Conservation (phyloP, 768 basidiomycete genomes). For the Lentinula lateritia region DNA sequence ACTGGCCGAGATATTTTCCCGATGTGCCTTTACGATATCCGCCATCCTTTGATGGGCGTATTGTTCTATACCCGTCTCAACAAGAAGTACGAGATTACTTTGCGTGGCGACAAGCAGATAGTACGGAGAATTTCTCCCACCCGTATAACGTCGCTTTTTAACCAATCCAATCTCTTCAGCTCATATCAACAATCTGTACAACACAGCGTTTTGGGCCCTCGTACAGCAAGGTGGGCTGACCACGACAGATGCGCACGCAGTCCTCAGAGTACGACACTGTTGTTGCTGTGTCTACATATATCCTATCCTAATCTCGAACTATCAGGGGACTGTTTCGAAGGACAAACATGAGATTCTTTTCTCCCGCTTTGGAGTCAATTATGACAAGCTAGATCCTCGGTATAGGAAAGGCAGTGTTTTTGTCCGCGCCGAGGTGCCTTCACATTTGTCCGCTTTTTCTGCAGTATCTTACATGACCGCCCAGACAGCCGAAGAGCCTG, state of each 20-base stretch:
- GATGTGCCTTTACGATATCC: conserved; percentile 69
- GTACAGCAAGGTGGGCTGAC: conserved; percentile 78
- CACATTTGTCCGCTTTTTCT: background rate
- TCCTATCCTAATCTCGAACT: background rate
- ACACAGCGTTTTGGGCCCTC: conserved; percentile 93
- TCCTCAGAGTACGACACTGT: conserved; percentile 52
- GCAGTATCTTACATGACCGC: conserved; percentile 9
- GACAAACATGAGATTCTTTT: conserved; percentile 92
- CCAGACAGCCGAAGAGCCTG: background rate
- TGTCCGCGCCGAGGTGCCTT: conserved; percentile 54
- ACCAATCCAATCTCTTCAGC: conserved; percentile 40
- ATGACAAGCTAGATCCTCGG: conserved; percentile 65
- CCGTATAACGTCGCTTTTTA: conserved; percentile 5
- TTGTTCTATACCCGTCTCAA: conserved; percentile 72
- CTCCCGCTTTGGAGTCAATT: conserved; percentile 79
- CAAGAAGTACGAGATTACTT: conserved; percentile 87
- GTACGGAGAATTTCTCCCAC: conserved; percentile 40
- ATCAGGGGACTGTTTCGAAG: conserved; percentile 81
- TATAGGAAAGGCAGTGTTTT: conserved; percentile 86
- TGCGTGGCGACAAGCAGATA: conserved; percentile 93
- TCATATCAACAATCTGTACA: conserved; percentile 97
- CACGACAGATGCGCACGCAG: conserved; percentile 75
- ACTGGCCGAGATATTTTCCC: conserved; percentile 81
- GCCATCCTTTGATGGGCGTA: conserved; percentile 90
- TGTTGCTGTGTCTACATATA: background rate